Evolutionary conservation across 441 rosid genomes (phyloP).

Genomic region (Raphanus hybrid): DNA sequence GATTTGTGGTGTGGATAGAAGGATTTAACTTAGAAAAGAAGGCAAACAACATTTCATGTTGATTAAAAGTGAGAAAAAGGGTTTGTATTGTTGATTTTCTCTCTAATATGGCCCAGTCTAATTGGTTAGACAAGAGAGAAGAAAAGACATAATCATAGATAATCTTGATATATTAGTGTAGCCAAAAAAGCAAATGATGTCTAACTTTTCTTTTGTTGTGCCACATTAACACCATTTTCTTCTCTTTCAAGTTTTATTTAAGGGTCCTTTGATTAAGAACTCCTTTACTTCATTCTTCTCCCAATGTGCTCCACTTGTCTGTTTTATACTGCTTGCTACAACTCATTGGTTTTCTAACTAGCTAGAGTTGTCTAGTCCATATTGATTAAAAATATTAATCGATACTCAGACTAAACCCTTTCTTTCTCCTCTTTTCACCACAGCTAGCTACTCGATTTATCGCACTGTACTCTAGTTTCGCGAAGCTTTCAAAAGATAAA

Average conservation of each 20-base stretch:
- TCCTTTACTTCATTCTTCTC: constrained; percentile 27
- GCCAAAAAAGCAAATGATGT: constrained; percentile 41
- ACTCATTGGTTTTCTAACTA: too few species aligned
- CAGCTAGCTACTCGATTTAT: too few species aligned
- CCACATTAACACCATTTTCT: constrained; percentile 31
- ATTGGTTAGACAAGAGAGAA: constrained; percentile 22
- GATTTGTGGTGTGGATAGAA: constrained; percentile 23
- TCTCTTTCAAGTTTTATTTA: constrained; percentile 34
- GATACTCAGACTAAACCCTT: too few species aligned
- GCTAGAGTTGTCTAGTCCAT: too few species aligned
- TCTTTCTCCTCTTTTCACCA: too few species aligned
- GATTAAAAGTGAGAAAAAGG: constrained; percentile 35
- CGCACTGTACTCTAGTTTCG: background rate
- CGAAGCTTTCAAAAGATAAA: background rate
- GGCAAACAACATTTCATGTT: constrained; percentile 29
- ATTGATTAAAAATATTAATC: too few species aligned
- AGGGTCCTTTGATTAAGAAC: constrained; percentile 19
- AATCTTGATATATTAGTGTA: constrained; percentile 29
- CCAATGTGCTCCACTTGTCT: constrained; percentile 27
- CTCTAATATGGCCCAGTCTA: constrained; percentile 34
- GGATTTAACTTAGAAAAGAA: constrained; percentile 38
- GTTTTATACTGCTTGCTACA: background rate
- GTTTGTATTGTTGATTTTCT: constrained; percentile 28
- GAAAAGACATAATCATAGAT: constrained; percentile 40
- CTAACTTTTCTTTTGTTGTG: constrained; percentile 36